These are phyloP conservation scores for Calophaca sinica DNA, from an alignment of 306 rosid genomes.

Conservation along the genomic window DNA sequence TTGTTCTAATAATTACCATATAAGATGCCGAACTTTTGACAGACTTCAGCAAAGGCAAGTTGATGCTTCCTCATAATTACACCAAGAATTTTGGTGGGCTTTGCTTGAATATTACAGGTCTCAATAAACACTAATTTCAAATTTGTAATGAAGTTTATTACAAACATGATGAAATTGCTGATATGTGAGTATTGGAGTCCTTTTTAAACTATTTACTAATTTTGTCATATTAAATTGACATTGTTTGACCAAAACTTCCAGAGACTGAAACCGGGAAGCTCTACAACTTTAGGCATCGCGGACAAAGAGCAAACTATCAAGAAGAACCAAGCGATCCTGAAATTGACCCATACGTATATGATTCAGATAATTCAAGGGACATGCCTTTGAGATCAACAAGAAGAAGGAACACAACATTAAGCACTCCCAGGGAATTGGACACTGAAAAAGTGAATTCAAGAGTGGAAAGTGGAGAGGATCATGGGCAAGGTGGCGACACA, in stretches of 20 bases:
- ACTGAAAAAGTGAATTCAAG: too few relatives aligned
- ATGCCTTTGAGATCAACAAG: too few relatives aligned
- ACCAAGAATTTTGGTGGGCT: not conserved
- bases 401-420: too few relatives aligned
- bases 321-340: not conserved
- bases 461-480: too few relatives aligned
- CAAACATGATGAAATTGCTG: not conserved
- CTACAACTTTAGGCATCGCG: conserved; percentile 30
- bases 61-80: conserved; percentile 20
- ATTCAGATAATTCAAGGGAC: not conserved
- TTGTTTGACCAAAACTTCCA: conserved; percentile 7
- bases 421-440: too few relatives aligned
- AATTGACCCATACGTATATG: not conserved
- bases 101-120: not conserved
- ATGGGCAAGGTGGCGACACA: too few relatives aligned
- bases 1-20: conserved; percentile 9
- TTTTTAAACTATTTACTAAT: conserved; percentile 13
- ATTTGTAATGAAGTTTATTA: not conserved
- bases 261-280: not conserved
- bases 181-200: conserved; percentile 7
- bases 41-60: not conserved
- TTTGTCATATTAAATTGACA: conserved; percentile 5
- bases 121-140: conserved; percentile 4
- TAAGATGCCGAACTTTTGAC: conserved; percentile 20
- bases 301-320: not conserved